Evolutionary conservation across 1,139 yeast species (phyloP).

Genomic region (Saccharomyces uvarum): DNA sequence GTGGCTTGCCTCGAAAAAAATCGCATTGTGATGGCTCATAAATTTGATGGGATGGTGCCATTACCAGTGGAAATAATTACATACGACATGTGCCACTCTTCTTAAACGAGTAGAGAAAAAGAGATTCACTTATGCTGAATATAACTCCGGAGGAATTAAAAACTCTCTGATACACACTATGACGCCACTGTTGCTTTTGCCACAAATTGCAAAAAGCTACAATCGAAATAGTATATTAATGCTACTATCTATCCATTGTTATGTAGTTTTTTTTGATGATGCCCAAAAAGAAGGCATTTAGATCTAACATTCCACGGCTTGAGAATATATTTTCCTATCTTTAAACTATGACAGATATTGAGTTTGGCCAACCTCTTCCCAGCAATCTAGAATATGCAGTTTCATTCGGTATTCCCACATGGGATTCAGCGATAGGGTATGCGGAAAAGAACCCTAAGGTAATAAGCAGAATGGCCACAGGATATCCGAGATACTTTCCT

Average conservation of each 20-base stretch:
- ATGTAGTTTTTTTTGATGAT: too few relatives aligned
- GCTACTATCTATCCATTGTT: not conserved
- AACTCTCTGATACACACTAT: not conserved
- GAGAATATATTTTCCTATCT: not conserved
- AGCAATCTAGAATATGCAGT: slow-evolving; percentile 87
- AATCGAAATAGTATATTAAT: not conserved
- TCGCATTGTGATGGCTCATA: too few relatives aligned
- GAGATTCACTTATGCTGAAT: not conserved
- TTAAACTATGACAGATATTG: slow-evolving; percentile 12
- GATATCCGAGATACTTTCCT: slow-evolving; percentile 84
- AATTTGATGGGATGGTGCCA: too few relatives aligned
- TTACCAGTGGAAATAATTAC: too few relatives aligned
- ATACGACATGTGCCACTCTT: too few relatives aligned
- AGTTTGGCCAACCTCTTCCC: slow-evolving; percentile 77
- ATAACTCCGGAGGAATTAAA: not conserved
- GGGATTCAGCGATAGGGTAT: slow-evolving; percentile 84
- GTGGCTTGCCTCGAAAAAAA: too few relatives aligned
- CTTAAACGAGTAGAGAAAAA: not conserved
- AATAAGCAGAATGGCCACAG: slow-evolving; percentile 66
- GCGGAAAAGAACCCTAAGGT: slow-evolving; percentile 89
- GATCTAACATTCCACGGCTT: not conserved
- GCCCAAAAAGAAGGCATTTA: not conserved
- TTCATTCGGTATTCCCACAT: slow-evolving; percentile 86
- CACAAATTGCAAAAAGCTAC: not conserved
- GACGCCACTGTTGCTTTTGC: not conserved